A percentile compares a stretch with the other conserved stretches of the same genome.
phyloP scores from a whole-genome alignment of 169 alveolate genomes.

The Eimeria maxima region DNA sequence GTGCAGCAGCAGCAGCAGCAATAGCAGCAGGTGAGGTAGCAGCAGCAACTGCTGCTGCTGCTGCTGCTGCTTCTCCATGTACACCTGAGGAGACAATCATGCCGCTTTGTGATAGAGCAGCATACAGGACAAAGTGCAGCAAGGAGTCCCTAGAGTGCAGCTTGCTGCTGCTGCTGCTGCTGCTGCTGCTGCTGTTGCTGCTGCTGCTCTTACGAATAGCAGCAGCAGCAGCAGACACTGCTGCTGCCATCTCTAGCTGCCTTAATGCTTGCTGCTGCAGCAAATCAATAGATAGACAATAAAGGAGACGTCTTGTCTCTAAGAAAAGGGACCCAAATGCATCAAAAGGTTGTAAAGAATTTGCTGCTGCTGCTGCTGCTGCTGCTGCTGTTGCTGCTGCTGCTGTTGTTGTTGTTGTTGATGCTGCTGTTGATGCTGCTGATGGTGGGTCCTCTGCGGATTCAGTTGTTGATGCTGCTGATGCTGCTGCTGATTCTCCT shows the following conservation, averaged over 20 bases:
- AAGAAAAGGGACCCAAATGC: conserved; percentile 57
- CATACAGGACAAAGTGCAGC: conserved; percentile 55
- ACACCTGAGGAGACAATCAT: conserved; percentile 42
- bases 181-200: conserved; percentile 64
- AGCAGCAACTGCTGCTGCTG: conserved; percentile 16
- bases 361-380: conserved; percentile 46
- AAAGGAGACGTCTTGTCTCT: background rate
- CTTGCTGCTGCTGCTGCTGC: conserved; percentile 60
- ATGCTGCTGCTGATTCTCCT: background rate
- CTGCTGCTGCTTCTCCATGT: conserved; percentile 34
- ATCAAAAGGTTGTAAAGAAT: conserved; percentile 22
- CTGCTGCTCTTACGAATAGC: background rate
- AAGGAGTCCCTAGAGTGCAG: conserved; percentile 3
- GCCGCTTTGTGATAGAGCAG: conserved; percentile 29
- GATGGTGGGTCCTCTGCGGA: too few species aligned
- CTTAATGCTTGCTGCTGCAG: conserved; percentile 80
- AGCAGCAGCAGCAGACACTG: conserved; percentile 58
- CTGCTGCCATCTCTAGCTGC: conserved; percentile 29
- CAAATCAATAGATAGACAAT: conserved; percentile 52
- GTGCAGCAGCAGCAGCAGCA: conserved; percentile 14
- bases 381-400: conserved; percentile 68
- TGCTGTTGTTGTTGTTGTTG: conserved; percentile 29
- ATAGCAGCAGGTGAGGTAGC: background rate
- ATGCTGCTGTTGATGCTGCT: background rate
- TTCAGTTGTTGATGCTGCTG: background rate